Evolutionary conservation across 2,329 filamentous ascomycete species (phyloP).

Genomic region (Dactylellina haptotyla): DNA sequence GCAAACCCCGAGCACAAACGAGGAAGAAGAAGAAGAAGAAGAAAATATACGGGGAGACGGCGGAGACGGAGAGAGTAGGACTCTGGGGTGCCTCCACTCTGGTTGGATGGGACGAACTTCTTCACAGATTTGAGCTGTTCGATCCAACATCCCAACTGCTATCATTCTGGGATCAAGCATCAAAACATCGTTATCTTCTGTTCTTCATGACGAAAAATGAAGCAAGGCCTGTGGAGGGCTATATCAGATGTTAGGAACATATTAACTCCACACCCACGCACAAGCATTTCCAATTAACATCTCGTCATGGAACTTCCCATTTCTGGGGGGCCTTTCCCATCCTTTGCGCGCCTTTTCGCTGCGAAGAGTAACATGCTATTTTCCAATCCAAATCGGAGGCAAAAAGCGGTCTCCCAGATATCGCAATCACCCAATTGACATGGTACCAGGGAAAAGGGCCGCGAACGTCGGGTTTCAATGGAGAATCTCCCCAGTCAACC

Average conservation of each 20-base stretch:
- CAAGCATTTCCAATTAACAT: neutral
- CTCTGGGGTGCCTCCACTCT: too few relatives aligned
- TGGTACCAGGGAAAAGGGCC: slow-evolving; percentile 1
- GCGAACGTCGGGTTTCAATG: slow-evolving; percentile 8
- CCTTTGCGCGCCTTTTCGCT: neutral
- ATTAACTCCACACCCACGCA: slow-evolving; percentile 41
- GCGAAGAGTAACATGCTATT: neutral
- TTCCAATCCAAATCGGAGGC: slow-evolving; percentile 30
- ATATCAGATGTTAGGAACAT: slow-evolving; percentile 27
- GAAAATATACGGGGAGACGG: slow-evolving; percentile 1
- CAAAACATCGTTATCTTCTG: too few relatives aligned
- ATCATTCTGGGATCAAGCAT: too few relatives aligned
- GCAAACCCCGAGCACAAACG: slow-evolving; percentile 25
- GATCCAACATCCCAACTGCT: too few relatives aligned
- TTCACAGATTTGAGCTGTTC: too few relatives aligned
- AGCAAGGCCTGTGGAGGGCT: too few relatives aligned
- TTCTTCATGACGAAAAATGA: too few relatives aligned
- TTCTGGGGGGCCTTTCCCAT: slow-evolving; percentile 14
- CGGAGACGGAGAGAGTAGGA: too few relatives aligned
- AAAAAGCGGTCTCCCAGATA: neutral
- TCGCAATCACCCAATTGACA: slow-evolving; percentile 6
- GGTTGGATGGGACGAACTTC: too few relatives aligned
- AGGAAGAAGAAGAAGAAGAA: slow-evolving; percentile 11
- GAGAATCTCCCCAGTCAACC: slow-evolving; percentile 21
- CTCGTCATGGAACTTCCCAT: neutral